phyloP scores from a whole-genome alignment of 108 stramenopile genomes.

The Chaetoceros muelleri region DNA sequence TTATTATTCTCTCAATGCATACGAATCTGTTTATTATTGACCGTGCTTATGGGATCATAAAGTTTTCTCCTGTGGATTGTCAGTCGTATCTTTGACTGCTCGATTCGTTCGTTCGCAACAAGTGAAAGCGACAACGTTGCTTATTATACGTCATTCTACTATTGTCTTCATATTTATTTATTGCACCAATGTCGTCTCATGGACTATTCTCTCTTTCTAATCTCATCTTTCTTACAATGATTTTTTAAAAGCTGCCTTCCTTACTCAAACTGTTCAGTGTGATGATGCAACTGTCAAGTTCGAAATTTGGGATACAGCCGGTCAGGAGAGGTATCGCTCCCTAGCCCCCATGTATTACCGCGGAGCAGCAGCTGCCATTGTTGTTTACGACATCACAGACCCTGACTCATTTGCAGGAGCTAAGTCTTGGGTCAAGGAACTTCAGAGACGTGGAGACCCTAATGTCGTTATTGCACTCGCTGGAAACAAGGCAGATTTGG shows the following conservation, averaged over 20 bases:
- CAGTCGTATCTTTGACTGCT: too few species aligned
- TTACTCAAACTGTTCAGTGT: slow-evolving; percentile 91
- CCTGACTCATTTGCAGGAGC: slow-evolving; percentile 95
- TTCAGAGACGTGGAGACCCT: slow-evolving; percentile 94
- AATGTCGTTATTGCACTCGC: slow-evolving; percentile 97
- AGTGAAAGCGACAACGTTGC: too few species aligned
- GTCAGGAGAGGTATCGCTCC: slow-evolving; percentile 59
- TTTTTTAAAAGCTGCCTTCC: slow-evolving; percentile 76
- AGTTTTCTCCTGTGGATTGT: too few species aligned
- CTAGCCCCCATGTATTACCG: slow-evolving; percentile 91
- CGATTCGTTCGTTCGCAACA: too few species aligned
- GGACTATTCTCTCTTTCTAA: neutral
- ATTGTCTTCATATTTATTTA: too few species aligned
- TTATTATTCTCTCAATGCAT: too few species aligned
- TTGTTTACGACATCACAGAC: slow-evolving; percentile 97
- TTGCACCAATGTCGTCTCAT: too few species aligned
- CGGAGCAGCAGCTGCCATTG: slow-evolving; percentile 82
- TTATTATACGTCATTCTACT: too few species aligned
- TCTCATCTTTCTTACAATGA: neutral
- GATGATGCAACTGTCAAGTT: slow-evolving; percentile 95
- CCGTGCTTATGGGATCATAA: too few species aligned
- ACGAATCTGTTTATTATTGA: too few species aligned
- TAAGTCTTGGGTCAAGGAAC: slow-evolving; percentile 98
- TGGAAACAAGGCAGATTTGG: slow-evolving; percentile 92
- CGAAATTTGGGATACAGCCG: slow-evolving; percentile 98